These are phyloP conservation scores for Termitomyces sp. DNA, from an alignment of 768 basidiomycete species.

Conservation along the genomic window DNA sequence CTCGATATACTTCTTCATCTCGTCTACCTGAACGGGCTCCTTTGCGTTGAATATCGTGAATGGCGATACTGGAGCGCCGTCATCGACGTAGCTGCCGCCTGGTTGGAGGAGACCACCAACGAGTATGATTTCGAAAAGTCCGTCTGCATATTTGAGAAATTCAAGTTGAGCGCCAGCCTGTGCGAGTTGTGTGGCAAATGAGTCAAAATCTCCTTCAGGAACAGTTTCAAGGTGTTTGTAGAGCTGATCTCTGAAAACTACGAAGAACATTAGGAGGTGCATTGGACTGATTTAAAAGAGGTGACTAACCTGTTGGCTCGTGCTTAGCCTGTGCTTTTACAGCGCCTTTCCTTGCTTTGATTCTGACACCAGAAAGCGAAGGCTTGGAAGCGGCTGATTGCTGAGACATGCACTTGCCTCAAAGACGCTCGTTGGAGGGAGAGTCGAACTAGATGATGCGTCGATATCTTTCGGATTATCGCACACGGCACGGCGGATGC, in stretches of 20 bases:
- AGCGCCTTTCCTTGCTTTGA: constrained; percentile 90
- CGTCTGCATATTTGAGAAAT: constrained; percentile 94
- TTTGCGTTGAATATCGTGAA: constrained; percentile 86
- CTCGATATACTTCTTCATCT: constrained; percentile 91
- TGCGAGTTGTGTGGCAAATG: constrained; percentile 77
- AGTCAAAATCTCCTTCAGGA: constrained; percentile 76
- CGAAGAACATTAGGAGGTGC: constrained; percentile 11
- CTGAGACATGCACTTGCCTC: constrained; percentile 80
- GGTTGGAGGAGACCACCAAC: constrained; percentile 96
- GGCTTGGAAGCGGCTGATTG: constrained; percentile 80
- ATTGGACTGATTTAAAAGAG: constrained; percentile 12
- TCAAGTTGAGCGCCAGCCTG: constrained; percentile 93
- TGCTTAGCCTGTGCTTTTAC: constrained; percentile 92
- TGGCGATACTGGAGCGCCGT: constrained; percentile 79
- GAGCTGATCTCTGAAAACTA: constrained; percentile 92
- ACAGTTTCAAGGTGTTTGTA: constrained; percentile 89
- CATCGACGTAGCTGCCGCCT: constrained; percentile 88
- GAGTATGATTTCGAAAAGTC: constrained; percentile 93
- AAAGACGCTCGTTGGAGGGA: constrained; percentile 16
- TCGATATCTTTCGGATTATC: constrained; percentile 7
- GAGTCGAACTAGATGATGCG: constrained; percentile 4
- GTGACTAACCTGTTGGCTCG: constrained; percentile 68
- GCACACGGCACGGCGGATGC: constrained; percentile 13
- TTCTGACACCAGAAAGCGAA: constrained; percentile 90
- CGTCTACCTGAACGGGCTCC: constrained; percentile 74